These are phyloP conservation scores for Parsonsia alboflavescens DNA, from an alignment of 257 asterid species.

Conservation along the genomic window DNA sequence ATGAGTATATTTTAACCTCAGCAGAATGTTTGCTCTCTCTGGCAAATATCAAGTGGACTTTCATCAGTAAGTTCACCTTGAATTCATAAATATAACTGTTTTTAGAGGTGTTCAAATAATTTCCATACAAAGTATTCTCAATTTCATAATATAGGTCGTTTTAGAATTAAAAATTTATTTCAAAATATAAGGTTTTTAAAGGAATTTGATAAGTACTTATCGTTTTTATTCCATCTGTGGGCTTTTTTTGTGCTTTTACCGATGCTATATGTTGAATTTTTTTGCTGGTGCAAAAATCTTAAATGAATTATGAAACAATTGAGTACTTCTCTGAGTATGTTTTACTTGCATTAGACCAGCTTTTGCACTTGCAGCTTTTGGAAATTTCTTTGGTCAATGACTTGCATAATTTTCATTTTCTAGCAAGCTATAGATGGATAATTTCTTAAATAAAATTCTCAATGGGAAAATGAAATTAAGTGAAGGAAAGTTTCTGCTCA, in stretches of 20 bases:
- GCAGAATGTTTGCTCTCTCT: conserved; percentile 69
- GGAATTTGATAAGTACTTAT: too few species aligned
- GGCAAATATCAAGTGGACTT: conserved; percentile 65
- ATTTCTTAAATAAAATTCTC: background rate
- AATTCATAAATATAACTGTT: background rate
- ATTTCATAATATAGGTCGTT: too few species aligned
- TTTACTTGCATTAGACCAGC: background rate
- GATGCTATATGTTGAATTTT: too few species aligned
- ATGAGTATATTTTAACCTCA: conserved; percentile 70
- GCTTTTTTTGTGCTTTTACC: too few species aligned
- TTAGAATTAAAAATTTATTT: too few species aligned
- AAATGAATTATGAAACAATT: too few species aligned
- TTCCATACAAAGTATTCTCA: background rate
- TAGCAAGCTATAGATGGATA: background rate
- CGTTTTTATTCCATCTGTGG: too few species aligned
- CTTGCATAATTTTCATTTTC: background rate
- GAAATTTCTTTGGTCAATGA: background rate
- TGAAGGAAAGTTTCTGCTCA: background rate
- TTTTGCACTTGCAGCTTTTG: background rate
- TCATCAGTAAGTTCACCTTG: conserved; percentile 41
- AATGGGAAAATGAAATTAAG: background rate
- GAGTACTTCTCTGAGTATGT: background rate
- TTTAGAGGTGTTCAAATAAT: background rate
- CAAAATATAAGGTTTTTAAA: too few species aligned
- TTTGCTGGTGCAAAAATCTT: too few species aligned